These are phyloP conservation scores for Mucor sp. DNA, from an alignment of 371 early-diverging fungal species.

Conservation along the genomic window DNA sequence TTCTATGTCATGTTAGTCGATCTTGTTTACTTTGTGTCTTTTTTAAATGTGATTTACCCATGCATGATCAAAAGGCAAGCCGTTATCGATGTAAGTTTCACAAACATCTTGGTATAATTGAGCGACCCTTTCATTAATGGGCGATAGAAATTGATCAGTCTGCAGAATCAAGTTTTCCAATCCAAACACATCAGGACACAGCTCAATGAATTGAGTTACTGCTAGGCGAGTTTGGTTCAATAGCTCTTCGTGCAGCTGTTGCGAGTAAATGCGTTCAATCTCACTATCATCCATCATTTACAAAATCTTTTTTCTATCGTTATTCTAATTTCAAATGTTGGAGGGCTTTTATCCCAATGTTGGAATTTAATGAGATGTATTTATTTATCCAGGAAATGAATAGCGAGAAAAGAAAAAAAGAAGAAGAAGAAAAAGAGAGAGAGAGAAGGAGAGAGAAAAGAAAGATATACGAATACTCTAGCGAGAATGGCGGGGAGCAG, in stretches of 20 bases:
- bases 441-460: neutral
- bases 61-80: constrained; percentile 44
- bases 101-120: constrained; percentile 38
- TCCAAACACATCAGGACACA: constrained; percentile 40
- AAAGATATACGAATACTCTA: neutral
- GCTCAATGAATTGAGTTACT: constrained; percentile 37
- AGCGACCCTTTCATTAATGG: constrained; percentile 32
- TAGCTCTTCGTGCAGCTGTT: constrained; percentile 39
- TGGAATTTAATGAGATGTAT: neutral
- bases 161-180: constrained; percentile 36
- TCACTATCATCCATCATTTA: constrained; percentile 24
- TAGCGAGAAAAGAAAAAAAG: neutral
- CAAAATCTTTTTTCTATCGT: neutral
- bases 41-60: constrained; percentile 32
- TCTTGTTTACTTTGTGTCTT: neutral
- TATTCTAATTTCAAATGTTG: constrained; percentile 7
- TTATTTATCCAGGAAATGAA: neutral
- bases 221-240: constrained; percentile 33
- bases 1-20: constrained; percentile 20
- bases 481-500: neutral
- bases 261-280: constrained; percentile 25
- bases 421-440: neutral
- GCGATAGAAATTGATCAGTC: constrained; percentile 18
- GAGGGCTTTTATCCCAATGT: neutral
- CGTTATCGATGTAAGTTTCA: constrained; percentile 35